These are phyloP conservation scores for Tetrapyrgos nigripes DNA, from an alignment of 1,284 basidiomycete species.

Conservation along the genomic window DNA sequence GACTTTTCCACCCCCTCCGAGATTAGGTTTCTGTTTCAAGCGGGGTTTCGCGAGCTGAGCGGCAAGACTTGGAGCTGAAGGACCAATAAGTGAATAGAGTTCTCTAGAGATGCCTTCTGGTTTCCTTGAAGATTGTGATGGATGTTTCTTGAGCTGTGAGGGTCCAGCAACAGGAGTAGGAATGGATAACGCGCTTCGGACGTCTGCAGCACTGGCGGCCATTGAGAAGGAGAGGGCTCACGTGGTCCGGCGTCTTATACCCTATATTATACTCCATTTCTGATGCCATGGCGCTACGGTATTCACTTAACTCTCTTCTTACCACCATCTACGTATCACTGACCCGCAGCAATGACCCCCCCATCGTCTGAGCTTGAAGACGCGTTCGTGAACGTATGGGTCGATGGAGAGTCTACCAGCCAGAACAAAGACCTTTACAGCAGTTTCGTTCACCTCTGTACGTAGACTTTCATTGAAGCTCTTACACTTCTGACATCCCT, in stretches of 20 bases:
- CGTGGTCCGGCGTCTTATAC: neutral
- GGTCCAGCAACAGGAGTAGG: slow-evolving; percentile 51
- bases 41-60: slow-evolving; percentile 81
- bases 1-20: slow-evolving; percentile 64
- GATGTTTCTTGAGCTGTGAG: slow-evolving; percentile 48
- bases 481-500: neutral
- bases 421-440: slow-evolving; percentile 9
- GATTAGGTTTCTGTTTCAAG: slow-evolving; percentile 85
- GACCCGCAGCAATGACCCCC: neutral
- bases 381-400: slow-evolving; percentile 19
- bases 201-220: slow-evolving; percentile 78
- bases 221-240: slow-evolving; percentile 38
- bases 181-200: slow-evolving; percentile 81
- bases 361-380: slow-evolving; percentile 7
- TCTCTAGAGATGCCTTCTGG: slow-evolving; percentile 94
- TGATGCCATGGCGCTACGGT: neutral
- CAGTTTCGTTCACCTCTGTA: slow-evolving; percentile 11
- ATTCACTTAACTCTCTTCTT: neutral
- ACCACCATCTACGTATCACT: neutral
- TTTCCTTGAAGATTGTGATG: slow-evolving; percentile 55
- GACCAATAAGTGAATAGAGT: slow-evolving; percentile 92
- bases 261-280: neutral
- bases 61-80: slow-evolving; percentile 85
- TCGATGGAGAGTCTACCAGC: neutral
- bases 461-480: neutral